phyloP scores from a whole-genome alignment of 768 basidiomycete species.

The Lentinula detonsa region DNA sequence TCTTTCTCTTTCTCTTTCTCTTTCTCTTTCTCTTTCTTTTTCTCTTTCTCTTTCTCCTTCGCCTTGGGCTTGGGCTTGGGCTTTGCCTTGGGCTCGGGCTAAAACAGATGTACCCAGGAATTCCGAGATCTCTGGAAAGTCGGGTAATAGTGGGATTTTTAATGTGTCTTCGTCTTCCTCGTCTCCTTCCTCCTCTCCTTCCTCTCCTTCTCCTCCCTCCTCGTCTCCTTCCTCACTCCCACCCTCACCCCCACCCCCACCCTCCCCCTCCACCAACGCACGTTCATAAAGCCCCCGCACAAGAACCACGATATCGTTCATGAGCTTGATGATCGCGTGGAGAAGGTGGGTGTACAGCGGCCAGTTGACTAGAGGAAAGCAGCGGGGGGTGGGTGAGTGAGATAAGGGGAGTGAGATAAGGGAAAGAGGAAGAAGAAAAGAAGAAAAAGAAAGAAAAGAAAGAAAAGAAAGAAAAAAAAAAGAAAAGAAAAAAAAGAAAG shows the following conservation, averaged over 20 bases:
- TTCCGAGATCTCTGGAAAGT: too few species aligned
- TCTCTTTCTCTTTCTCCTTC: too few species aligned
- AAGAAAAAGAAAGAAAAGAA: background rate
- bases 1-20: too few species aligned
- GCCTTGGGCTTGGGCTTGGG: too few species aligned
- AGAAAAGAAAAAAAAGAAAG: background rate
- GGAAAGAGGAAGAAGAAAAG: too few species aligned
- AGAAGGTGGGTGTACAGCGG: constrained; percentile 2
- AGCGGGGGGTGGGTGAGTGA: too few species aligned
- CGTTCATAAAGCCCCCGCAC: background rate
- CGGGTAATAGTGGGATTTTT: too few species aligned
- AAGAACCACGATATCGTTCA: constrained; percentile 17
- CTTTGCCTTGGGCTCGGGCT: too few species aligned
- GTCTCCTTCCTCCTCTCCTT: constrained; percentile 10
- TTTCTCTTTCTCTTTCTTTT: too few species aligned
- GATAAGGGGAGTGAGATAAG: too few species aligned
- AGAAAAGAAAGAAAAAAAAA: background rate
- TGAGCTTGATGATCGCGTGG: background rate
- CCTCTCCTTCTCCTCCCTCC: background rate
- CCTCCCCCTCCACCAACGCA: background rate
- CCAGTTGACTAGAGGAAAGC: background rate
- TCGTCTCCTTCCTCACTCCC: background rate
- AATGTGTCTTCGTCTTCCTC: background rate
- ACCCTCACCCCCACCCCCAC: too few species aligned
- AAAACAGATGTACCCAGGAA: too few species aligned